Percentiles rank a stretch among this genome's conserved stretches.
Conservation (phyloP, 106 monocot species). For the Hemerocallis citrina region DNA sequence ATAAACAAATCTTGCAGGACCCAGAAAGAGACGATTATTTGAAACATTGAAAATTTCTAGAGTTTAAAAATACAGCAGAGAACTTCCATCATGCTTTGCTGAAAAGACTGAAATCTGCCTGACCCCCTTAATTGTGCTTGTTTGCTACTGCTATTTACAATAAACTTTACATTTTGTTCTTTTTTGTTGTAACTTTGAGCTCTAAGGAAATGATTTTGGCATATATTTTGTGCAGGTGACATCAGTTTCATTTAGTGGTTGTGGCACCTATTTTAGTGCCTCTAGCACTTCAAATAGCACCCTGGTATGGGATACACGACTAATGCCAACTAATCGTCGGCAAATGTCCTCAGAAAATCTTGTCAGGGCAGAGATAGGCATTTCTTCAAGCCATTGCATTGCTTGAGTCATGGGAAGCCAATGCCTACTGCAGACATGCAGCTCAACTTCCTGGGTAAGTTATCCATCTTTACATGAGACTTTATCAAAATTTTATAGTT, state of each 20-base stretch:
- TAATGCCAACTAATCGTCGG: slow-evolving; percentile 41
- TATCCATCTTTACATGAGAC: not conserved
- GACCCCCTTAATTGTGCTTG: not conserved
- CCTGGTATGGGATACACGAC: slow-evolving; percentile 76
- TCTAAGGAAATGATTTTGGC: not conserved
- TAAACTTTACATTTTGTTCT: not conserved
- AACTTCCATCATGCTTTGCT: not conserved
- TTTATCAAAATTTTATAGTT: not conserved
- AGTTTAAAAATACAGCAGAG: too few species aligned
- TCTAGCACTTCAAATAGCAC: slow-evolving; percentile 76
- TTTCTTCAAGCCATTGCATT: slow-evolving; percentile 63
- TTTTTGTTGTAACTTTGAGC: not conserved
- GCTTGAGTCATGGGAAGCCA: slow-evolving; percentile 73
- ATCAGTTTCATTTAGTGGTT: slow-evolving; percentile 70
- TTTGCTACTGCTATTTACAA: not conserved
- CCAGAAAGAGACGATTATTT: too few species aligned
- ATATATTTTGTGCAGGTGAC: slow-evolving; percentile 46
- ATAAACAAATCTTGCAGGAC: too few species aligned
- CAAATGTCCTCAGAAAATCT: slow-evolving; percentile 13
- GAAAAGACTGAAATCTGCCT: not conserved
- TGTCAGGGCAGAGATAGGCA: slow-evolving; percentile 13
- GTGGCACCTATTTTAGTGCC: slow-evolving; percentile 80
- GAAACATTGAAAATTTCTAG: too few species aligned
- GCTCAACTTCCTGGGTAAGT: slow-evolving; percentile 74
- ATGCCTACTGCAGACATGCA: slow-evolving; percentile 72